Evolutionary conservation across 139 green algal species (phyloP).

Genomic region (Parachlorella kessleri): DNA sequence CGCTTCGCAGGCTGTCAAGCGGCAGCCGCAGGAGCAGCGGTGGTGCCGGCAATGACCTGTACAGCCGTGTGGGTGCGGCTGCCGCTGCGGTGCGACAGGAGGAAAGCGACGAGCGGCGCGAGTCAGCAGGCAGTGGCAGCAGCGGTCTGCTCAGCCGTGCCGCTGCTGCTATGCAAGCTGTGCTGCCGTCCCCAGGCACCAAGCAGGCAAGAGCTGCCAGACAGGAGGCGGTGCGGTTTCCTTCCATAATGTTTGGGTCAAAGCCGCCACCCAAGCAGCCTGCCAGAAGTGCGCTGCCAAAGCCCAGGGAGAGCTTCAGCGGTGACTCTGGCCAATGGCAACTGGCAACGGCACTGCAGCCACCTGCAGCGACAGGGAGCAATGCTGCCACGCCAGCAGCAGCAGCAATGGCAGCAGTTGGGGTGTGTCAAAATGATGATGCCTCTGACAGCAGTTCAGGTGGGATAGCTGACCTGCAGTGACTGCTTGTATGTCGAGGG

Average conservation of each 20-base stretch:
- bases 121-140: too few species aligned
- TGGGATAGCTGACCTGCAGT: background rate
- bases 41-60: too few species aligned
- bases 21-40: too few species aligned
- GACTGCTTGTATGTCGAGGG: too few species aligned
- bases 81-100: too few species aligned
- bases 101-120: background rate
- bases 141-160: background rate
- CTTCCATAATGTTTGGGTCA: slow-evolving; percentile 14
- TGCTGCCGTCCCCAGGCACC: slow-evolving; percentile 11
- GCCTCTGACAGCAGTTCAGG: background rate
- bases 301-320: background rate
- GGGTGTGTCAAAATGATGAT: background rate
- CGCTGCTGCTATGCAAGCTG: background rate
- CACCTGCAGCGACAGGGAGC: too few species aligned
- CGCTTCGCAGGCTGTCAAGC: too few species aligned
- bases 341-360: too few species aligned
- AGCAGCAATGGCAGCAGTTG: background rate
- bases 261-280: background rate
- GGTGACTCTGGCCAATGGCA: too few species aligned
- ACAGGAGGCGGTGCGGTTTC: slow-evolving; percentile 15
- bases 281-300: background rate
- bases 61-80: too few species aligned
- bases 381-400: background rate
- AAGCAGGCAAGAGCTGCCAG: slow-evolving; percentile 15